Percentiles rank a stretch among this genome's conserved stretches.
These are phyloP conservation scores for Trichopus zeylanicus DNA, from an alignment of 116 monocot genomes.

Conservation along the genomic window DNA sequence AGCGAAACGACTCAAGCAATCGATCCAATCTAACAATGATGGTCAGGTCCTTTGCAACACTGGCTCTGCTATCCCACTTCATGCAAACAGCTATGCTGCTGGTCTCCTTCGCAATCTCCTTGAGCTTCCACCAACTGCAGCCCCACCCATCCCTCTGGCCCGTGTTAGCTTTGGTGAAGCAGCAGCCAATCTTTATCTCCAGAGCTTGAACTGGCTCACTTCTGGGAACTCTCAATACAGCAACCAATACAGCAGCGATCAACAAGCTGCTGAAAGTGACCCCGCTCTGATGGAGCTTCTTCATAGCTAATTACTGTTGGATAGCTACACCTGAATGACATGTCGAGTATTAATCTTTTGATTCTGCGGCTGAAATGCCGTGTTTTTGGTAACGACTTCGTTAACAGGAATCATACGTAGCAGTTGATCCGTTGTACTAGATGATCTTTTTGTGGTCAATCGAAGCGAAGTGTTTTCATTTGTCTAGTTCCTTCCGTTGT, in stretches of 20 bases:
- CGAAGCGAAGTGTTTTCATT: no score
- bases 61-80: background rate
- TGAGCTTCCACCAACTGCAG: conserved; percentile 12
- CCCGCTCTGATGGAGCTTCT: background rate
- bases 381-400: no score
- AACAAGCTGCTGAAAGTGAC: background rate
- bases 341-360: background rate
- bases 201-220: conserved; percentile 13
- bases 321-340: no score
- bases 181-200: background rate
- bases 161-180: conserved; percentile 4
- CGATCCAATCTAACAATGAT: conserved; percentile 7
- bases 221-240: conserved; percentile 5
- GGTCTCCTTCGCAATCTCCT: conserved; percentile 24
- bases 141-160: conserved; percentile 4
- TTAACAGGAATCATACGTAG: no score
- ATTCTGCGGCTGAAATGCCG: no score
- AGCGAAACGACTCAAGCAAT: conserved; percentile 24
- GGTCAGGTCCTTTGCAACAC: background rate
- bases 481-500: no score
- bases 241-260: background rate
- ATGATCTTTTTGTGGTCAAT: no score
- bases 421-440: no score
- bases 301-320: background rate
- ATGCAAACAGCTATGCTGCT: background rate